Percentiles rank a stretch among this genome's conserved stretches.
phyloP scores from a whole-genome alignment of 192 early-diverging fungal genomes.

The Backusella parvicylindrica region DNA sequence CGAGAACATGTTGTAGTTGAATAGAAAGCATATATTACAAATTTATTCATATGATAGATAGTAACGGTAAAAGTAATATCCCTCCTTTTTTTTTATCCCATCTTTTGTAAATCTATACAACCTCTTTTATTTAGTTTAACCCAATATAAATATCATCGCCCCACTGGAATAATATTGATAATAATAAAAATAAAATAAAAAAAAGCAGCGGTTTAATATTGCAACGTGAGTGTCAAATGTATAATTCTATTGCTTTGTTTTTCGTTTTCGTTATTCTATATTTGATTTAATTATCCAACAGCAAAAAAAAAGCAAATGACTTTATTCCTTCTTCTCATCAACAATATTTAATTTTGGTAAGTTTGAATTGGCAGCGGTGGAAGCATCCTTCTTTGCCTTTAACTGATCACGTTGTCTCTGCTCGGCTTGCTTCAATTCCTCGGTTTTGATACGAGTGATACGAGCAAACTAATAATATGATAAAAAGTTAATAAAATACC shows the following conservation, averaged over 20 bases:
- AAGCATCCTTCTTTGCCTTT: constrained; percentile 42
- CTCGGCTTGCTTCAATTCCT: constrained; percentile 50
- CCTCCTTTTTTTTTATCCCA: neutral
- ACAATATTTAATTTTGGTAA: constrained; percentile 51
- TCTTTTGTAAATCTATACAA: neutral
- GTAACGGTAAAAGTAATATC: too few relatives aligned
- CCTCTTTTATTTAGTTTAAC: neutral
- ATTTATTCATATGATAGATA: too few relatives aligned
- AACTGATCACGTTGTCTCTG: constrained; percentile 40
- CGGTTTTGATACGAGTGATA: constrained; percentile 47
- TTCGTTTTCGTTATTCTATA: neutral
- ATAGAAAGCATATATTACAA: too few relatives aligned
- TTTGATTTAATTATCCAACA: neutral
- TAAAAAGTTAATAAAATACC: neutral
- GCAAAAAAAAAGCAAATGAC: neutral
- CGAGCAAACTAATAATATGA: constrained; percentile 43
- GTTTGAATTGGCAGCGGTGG: constrained; percentile 48
- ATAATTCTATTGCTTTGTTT: neutral
- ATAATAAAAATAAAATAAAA: neutral
- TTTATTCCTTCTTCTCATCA: constrained; percentile 34
- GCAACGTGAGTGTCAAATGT: neutral
- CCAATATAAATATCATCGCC: neutral
- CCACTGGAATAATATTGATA: neutral
- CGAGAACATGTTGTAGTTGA: too few relatives aligned
- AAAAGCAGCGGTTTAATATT: neutral